These are phyloP conservation scores for Juncus effusus DNA, from an alignment of 176 grass and related monocot species.

Conservation along the genomic window DNA sequence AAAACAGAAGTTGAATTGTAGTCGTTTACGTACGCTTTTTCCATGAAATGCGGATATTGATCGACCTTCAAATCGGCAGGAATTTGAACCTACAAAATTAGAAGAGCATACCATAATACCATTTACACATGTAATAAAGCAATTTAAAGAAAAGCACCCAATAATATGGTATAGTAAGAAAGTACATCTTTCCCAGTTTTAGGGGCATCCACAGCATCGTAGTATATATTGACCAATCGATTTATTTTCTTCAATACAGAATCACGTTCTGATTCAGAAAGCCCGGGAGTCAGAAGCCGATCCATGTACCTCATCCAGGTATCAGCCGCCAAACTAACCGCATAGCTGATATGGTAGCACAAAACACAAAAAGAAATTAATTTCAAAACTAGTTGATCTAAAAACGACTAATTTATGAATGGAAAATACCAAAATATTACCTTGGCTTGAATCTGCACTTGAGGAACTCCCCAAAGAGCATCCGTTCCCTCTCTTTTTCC, in stretches of 20 bases:
- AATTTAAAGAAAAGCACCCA: neutral
- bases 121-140: neutral
- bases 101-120: neutral
- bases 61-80: slow-evolving; percentile 28
- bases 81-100: slow-evolving; percentile 39
- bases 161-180: neutral
- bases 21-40: neutral
- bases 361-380: neutral
- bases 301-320: slow-evolving; percentile 67
- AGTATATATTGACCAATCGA: slow-evolving; percentile 62
- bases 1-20: slow-evolving; percentile 55
- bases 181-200: slow-evolving; percentile 54
- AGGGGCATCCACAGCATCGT: slow-evolving; percentile 59
- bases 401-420: neutral
- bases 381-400: neutral
- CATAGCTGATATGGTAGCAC: slow-evolving; percentile 2
- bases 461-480: slow-evolving; percentile 34
- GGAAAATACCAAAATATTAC: slow-evolving; percentile 6
- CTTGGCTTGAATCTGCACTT: slow-evolving; percentile 39
- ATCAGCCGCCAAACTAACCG: slow-evolving; percentile 37
- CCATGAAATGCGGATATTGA: slow-evolving; percentile 72
- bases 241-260: slow-evolving; percentile 38
- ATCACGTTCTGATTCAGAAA: slow-evolving; percentile 20
- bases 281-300: slow-evolving; percentile 35
- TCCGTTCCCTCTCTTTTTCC: slow-evolving; percentile 12